These are phyloP conservation scores for Tolypocladium inflatum DNA, from an alignment of 2,329 filamentous ascomycete genomes.

Conservation along the genomic window DNA sequence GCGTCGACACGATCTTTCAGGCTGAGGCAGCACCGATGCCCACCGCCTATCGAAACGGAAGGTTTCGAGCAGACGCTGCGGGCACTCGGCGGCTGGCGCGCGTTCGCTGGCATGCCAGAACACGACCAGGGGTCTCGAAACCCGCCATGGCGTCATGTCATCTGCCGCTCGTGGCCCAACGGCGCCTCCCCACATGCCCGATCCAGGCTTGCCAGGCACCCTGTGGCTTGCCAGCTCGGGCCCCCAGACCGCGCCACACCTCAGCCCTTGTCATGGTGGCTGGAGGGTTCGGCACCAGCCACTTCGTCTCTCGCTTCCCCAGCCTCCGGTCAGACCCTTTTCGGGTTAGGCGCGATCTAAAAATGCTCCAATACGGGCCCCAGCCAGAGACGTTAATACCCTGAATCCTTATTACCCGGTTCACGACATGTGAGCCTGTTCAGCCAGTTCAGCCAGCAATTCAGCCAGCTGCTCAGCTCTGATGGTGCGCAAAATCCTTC, in stretches of 20 bases:
- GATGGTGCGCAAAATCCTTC: background rate
- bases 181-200: background rate
- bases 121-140: background rate
- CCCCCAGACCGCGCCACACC: background rate
- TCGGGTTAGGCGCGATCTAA: background rate
- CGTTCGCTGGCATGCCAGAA: background rate
- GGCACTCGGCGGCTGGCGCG: background rate
- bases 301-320: background rate
- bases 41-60: background rate
- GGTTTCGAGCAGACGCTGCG: background rate
- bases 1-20: background rate
- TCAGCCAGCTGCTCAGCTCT: background rate
- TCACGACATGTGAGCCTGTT: background rate
- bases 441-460: background rate
- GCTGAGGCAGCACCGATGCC: background rate
- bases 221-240: background rate
- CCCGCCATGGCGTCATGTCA: slow-evolving; percentile 1
- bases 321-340: background rate
- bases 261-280: background rate
- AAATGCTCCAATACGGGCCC: background rate
- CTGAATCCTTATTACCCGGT: background rate
- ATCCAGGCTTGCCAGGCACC: background rate
- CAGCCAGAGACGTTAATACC: too few relatives aligned
- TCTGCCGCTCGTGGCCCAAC: background rate
- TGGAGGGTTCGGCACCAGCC: background rate